Base-by-base conservation (phyloP, 441 rosid species). In the Eutrema salsugineum region DNA sequence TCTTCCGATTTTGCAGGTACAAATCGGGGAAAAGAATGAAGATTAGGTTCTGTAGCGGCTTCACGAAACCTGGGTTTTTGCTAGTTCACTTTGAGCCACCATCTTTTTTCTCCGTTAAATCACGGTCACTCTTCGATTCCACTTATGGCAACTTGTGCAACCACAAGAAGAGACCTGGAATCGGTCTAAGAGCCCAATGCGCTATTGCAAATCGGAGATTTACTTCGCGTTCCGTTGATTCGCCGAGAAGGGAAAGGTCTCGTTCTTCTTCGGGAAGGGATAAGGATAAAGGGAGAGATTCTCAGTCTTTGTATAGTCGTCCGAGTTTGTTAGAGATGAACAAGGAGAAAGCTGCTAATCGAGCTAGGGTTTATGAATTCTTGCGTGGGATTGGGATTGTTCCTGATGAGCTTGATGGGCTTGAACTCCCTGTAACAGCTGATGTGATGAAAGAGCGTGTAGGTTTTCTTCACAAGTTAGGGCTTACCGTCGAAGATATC, bases 321-420 rank as follows among this genome's bases (percentile, higher is more conserved):
- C 97, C 97, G 39, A 91, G 93, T 70, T 80, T 91, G 63, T 54
- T 77, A 24, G 88, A 87, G 1, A 87, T 88, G 93, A 89, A 86
- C 60, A 86, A 85, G 28, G 89, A 87, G 68, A 88, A 80, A 82
- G 79, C 83, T 27, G 91, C 84, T 9, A 93, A 83, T 76, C 93
- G 94, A 16, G 88, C 90, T 55, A 82, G 57, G 82, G 94, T 93
- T 51, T 91, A 91, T 59, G 89, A 91, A 70, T 93, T 87, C 63
- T 74, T 93, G 66, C 77, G 78, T 30, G 87, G 86, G 40, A 70
- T 88, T 46, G 97, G 97, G 38, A 82, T 94, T 63, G 81, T 83
- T 64, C 97, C 97, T 24, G 97, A 90, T 77, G 97, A 94, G 78
- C 91, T 91, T 70, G 97, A 94, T 71, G 99, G 97, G 9, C 78